A percentile compares a stretch with the other conserved stretches of the same genome.
These are phyloP conservation scores for Colletotrichum aenigma DNA, from an alignment of 2,329 filamentous ascomycete species.

Conservation along the genomic window DNA sequence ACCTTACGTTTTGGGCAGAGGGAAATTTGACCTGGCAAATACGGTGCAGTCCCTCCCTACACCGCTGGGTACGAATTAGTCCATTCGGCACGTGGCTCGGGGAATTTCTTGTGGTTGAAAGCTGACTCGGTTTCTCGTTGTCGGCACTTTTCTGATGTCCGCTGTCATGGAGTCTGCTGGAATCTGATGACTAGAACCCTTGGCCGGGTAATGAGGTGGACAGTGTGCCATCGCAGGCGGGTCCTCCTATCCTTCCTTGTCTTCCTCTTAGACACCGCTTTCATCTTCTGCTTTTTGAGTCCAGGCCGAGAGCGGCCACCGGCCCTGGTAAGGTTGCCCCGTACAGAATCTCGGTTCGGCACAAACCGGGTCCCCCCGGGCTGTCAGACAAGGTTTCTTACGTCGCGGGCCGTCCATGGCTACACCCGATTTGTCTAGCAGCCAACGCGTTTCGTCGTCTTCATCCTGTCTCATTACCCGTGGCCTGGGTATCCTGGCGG, in stretches of 20 bases:
- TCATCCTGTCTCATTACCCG: background rate
- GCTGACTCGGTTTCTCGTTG: background rate
- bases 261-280: background rate
- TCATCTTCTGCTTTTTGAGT: background rate
- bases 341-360: background rate
- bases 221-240: background rate
- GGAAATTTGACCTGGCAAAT: background rate
- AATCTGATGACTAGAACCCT: background rate
- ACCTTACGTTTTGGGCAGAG: background rate
- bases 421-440: background rate
- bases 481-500: background rate
- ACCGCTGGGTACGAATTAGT: background rate
- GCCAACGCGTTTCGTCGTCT: background rate
- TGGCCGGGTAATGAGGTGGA: background rate
- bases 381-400: background rate
- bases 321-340: background rate
- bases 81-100: background rate
- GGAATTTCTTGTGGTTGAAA: background rate
- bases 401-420: background rate
- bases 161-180: background rate
- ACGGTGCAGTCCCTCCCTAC: background rate
- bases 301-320: background rate
- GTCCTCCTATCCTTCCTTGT: background rate
- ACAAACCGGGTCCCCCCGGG: background rate
- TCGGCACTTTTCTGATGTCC: background rate